Conservation (phyloP, 1,284 basidiomycete species). For the Volvariella surrecta region DNA sequence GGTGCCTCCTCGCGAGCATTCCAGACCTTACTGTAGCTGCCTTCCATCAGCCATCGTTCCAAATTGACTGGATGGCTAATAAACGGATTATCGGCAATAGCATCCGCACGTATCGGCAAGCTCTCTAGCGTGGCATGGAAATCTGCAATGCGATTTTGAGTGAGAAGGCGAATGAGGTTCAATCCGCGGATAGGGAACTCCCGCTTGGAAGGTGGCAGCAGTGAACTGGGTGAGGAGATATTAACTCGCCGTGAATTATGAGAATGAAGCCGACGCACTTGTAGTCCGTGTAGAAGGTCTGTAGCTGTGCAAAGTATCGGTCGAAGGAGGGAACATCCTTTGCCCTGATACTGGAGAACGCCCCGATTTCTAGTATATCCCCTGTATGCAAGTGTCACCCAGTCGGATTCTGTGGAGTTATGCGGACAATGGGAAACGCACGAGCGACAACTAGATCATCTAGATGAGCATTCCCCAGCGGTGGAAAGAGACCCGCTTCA, state of each 20-base stretch:
- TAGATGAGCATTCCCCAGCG: constrained; percentile 44
- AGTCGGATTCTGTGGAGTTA: neutral
- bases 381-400: constrained; percentile 34
- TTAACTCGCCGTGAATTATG: neutral
- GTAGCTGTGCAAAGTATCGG: constrained; percentile 89
- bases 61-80: constrained; percentile 84
- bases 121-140: constrained; percentile 99
- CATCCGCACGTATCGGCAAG: constrained; percentile 70
- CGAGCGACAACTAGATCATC: constrained; percentile 66
- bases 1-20: constrained; percentile 85
- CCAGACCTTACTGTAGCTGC: constrained; percentile 98
- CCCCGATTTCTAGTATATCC: constrained; percentile 93
- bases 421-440: constrained; percentile 27
- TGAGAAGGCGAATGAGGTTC: constrained; percentile 89
- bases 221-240: constrained; percentile 35
- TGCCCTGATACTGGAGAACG: constrained; percentile 86
- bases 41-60: constrained; percentile 98
- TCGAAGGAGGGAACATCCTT: constrained; percentile 90
- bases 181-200: constrained; percentile 89
- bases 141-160: constrained; percentile 93
- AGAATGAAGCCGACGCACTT: constrained; percentile 31
- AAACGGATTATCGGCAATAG: constrained; percentile 68
- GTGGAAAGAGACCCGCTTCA: constrained; percentile 69
- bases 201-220: constrained; percentile 76
- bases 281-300: constrained; percentile 89